Percentiles rank a stretch among this genome's conserved stretches.
Evolutionary conservation across 2,329 filamentous ascomycete genomes (phyloP).

Genomic region (Cladosporium sp.): DNA sequence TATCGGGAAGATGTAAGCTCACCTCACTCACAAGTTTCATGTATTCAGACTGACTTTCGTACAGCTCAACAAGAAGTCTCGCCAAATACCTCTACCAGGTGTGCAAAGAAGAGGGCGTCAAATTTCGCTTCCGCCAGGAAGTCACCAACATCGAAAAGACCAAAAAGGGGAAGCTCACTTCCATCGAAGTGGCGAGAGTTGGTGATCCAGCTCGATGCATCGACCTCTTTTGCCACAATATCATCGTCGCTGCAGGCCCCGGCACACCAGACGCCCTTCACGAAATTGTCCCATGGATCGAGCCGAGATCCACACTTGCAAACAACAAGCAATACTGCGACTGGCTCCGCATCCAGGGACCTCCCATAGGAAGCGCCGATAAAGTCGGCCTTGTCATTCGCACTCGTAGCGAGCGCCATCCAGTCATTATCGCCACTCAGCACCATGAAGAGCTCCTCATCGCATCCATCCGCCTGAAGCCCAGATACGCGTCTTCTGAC

Average conservation of each 20-base stretch:
- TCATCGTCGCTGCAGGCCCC: slow-evolving; percentile 23
- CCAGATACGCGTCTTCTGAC: not conserved
- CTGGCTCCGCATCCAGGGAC: not conserved
- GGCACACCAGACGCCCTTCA: slow-evolving; percentile 17
- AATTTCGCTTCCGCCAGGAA: slow-evolving; percentile 18
- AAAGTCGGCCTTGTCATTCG: not conserved
- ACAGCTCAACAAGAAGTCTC: slow-evolving; percentile 15
- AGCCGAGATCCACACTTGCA: not conserved
- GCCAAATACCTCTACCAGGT: slow-evolving; percentile 14
- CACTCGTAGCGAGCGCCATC: not conserved
- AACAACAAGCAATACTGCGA: not conserved
- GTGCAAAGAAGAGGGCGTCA: slow-evolving; percentile 18
- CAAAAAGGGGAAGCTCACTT: not conserved
- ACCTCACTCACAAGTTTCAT: not conserved
- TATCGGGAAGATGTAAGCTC: slow-evolving; percentile 16
- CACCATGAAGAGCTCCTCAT: not conserved
- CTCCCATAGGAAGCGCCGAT: not conserved
- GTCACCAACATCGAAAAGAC: slow-evolving; percentile 2
- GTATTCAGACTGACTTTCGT: not conserved
- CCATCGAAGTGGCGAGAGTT: slow-evolving; percentile 10
- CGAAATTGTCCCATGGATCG: not conserved
- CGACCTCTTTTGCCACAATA: slow-evolving; percentile 16
- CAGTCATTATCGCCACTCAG: not conserved
- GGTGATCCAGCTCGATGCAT: not conserved
- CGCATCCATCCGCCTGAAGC: not conserved